These are phyloP conservation scores for Beauveria varroae DNA, from an alignment of 2,329 filamentous ascomycete genomes.

Conservation along the genomic window DNA sequence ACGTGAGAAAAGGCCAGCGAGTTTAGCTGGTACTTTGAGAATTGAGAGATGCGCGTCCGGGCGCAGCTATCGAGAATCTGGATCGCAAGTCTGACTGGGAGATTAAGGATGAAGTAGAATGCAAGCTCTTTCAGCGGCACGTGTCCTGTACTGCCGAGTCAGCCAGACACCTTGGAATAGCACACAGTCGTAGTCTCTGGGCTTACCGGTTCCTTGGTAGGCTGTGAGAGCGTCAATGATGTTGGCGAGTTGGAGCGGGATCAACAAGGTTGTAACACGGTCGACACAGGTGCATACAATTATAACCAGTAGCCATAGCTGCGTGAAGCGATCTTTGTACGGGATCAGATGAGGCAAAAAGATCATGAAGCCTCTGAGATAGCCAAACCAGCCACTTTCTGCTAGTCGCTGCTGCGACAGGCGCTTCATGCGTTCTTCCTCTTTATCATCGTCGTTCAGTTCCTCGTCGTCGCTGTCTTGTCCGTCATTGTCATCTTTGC, in stretches of 20 bases:
- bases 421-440: conserved; percentile 18
- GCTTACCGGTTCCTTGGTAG: conserved; percentile 10
- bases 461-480: conserved; percentile 9
- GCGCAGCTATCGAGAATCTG: conserved; percentile 13
- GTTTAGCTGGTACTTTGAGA: conserved; percentile 43
- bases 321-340: conserved; percentile 18
- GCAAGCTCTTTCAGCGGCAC: conserved; percentile 12
- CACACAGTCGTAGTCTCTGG: background rate
- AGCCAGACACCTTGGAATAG: background rate
- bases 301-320: conserved; percentile 19
- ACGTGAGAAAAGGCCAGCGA: conserved; percentile 52
- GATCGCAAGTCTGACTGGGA: conserved; percentile 8
- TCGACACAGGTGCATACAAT: conserved; percentile 14
- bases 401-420: conserved; percentile 18
- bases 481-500: conserved; percentile 5
- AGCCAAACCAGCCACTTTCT: conserved; percentile 20
- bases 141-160: background rate
- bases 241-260: conserved; percentile 20
- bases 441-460: conserved; percentile 15
- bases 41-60: conserved; percentile 19
- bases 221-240: conserved; percentile 17
- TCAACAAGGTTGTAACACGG: conserved; percentile 19
- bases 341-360: conserved; percentile 21
- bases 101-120: conserved; percentile 13
- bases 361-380: conserved; percentile 18